These are phyloP conservation scores for Cordyceps tenuipes DNA, from an alignment of 2,329 filamentous ascomycete species.

Conservation along the genomic window DNA sequence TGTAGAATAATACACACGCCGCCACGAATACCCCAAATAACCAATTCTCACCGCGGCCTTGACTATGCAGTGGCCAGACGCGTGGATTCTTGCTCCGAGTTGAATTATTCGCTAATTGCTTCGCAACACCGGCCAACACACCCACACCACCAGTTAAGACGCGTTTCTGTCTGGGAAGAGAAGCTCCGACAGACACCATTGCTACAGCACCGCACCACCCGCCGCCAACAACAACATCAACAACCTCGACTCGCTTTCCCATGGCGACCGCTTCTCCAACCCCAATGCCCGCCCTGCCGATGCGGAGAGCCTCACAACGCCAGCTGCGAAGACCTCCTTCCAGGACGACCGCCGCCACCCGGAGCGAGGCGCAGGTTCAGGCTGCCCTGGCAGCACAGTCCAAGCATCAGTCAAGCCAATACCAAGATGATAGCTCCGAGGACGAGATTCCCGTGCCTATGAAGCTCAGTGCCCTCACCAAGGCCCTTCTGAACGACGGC, in stretches of 20 bases:
- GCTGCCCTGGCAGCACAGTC: slow-evolving; percentile 21
- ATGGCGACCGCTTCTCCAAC: slow-evolving; percentile 51
- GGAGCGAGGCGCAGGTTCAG: slow-evolving; percentile 39
- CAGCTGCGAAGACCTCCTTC: slow-evolving; percentile 45
- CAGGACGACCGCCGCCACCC: slow-evolving; percentile 34
- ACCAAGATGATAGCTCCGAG: slow-evolving; percentile 75
- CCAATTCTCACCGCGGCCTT: slow-evolving; percentile 1
- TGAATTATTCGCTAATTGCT: slow-evolving; percentile 2
- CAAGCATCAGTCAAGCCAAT: slow-evolving; percentile 33
- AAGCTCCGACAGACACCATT: neutral
- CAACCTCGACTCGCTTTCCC: neutral
- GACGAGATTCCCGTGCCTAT: slow-evolving; percentile 87
- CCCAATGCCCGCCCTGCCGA: slow-evolving; percentile 41
- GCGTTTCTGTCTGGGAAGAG: neutral
- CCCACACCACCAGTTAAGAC: neutral
- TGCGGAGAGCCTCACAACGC: slow-evolving; percentile 46
- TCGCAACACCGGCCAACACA: neutral
- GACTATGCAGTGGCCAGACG: slow-evolving; percentile 7
- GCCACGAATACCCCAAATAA: neutral
- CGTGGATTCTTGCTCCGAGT: slow-evolving; percentile 3
- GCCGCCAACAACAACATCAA: neutral
- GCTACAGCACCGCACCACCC: neutral
- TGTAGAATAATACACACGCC: slow-evolving; percentile 4
- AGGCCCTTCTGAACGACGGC: slow-evolving; percentile 66
- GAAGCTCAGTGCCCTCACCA: slow-evolving; percentile 88